Base-by-base conservation (phyloP, 2,329 filamentous ascomycete species). In the Aspergillus terreus region DNA sequence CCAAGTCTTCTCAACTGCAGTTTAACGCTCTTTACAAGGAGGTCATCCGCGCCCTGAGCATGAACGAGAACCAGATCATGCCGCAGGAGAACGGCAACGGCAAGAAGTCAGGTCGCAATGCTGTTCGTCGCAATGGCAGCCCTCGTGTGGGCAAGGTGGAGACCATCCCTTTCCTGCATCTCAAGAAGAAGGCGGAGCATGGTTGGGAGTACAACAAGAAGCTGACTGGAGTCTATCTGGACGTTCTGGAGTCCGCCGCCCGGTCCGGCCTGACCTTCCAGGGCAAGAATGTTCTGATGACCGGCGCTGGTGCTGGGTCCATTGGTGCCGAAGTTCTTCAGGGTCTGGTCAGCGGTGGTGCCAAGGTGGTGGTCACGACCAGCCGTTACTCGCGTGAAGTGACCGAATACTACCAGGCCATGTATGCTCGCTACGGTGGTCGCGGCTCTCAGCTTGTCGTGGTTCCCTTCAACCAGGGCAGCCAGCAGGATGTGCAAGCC, bases 171-270 rank as follows among this genome's bases (percentile, higher is more conserved):
- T 99, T 99, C 84, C 77, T 99, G 48, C 94, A 99, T 71, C 79
- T 99, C 52, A 96, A 96, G 83, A 96, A 96, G 83, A 88, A 90
- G 73, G 95, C 95, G 75, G 84, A 92, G 56, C 88, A 96, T 66
- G 92, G 92, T 55, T 99, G 94, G 94, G 92, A 97, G 68, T 99
- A 97, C 79, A 97, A 90, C 84, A 99, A 97, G 82, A 96, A 95
- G 78, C 83, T 99, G 52, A 97, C 94, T 21, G 88, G 90, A 51
- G 75, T 92, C 62, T 99, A 99, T 71, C 83, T 99, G 32, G 90
- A 96, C 69, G 91, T 90, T 56, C 76, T 99, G 30, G 92, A 96
- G 76, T 83, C 92, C 57, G 91, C 92, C 59, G 94, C 94, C 58
- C 88, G 85, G 65, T 80, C 84, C 50, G 94, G 94, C 71, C 85